Evolutionary conservation across 2,329 filamentous ascomycete genomes (phyloP).

Genomic region (Neofusicoccum laricinum): DNA sequence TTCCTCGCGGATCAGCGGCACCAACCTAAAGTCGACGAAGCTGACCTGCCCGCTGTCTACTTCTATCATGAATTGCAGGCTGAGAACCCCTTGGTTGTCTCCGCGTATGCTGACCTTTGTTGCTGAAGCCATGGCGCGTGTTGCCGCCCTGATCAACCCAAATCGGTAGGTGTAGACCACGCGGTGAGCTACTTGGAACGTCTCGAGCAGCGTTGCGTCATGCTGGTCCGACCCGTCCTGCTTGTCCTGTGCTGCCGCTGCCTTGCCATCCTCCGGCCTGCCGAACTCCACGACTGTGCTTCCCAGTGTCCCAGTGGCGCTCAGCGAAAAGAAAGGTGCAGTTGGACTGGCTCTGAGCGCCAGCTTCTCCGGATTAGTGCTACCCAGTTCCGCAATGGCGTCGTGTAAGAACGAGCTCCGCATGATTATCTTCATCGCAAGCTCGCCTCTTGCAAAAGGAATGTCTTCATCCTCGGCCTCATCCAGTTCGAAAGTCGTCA

Average conservation of each 20-base stretch:
- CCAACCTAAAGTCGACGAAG: slow-evolving; percentile 81
- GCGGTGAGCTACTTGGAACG: slow-evolving; percentile 60
- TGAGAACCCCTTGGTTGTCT: slow-evolving; percentile 85
- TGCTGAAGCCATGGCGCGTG: slow-evolving; percentile 87
- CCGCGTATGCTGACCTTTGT: slow-evolving; percentile 89
- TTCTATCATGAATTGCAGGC: slow-evolving; percentile 94
- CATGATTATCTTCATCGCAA: slow-evolving; percentile 95
- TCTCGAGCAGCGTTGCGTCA: slow-evolving; percentile 61
- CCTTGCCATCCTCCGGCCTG: slow-evolving; percentile 25
- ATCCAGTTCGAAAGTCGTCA: slow-evolving; percentile 77
- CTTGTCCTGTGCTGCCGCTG: neutral
- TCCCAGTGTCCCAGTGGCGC: slow-evolving; percentile 60
- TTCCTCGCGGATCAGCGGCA: slow-evolving; percentile 59
- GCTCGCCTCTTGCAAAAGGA: slow-evolving; percentile 75
- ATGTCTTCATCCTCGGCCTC: slow-evolving; percentile 64
- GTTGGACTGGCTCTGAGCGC: slow-evolving; percentile 56
- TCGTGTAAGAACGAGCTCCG: slow-evolving; percentile 70
- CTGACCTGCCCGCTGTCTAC: slow-evolving; percentile 66
- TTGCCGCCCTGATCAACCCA: slow-evolving; percentile 77
- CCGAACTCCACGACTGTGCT: slow-evolving; percentile 61
- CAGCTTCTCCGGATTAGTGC: slow-evolving; percentile 69
- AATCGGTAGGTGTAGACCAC: slow-evolving; percentile 73
- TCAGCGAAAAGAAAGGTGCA: slow-evolving; percentile 60
- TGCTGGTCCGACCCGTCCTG: neutral
- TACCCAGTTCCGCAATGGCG: slow-evolving; percentile 64